These are phyloP conservation scores for Aspergillus phoenicis DNA, from an alignment of 2,329 filamentous ascomycete species.

Conservation along the genomic window DNA sequence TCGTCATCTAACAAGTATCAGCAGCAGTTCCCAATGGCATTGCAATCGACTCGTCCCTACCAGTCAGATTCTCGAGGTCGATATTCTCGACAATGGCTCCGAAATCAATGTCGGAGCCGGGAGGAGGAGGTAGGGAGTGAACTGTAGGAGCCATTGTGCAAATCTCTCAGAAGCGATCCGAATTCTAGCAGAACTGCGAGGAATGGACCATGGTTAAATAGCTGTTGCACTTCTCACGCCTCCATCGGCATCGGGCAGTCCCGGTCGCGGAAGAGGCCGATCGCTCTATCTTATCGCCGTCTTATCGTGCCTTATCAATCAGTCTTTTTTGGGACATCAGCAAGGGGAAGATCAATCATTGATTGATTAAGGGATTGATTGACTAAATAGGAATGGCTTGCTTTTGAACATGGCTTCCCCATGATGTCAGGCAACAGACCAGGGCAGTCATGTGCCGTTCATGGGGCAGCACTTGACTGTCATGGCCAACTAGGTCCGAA, in stretches of 20 bases:
- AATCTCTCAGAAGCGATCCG: background rate
- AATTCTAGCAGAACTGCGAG: background rate
- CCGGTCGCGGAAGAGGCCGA: background rate
- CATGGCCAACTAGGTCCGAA: background rate
- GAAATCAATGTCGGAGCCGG: constrained; percentile 55
- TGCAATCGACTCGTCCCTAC: constrained; percentile 49
- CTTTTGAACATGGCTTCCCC: too few species aligned
- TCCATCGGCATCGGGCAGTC: constrained; percentile 1
- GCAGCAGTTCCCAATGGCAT: background rate
- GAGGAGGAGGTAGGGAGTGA: constrained; percentile 26
- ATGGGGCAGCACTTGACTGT: background rate
- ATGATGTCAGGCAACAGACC: too few species aligned
- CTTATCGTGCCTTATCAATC: background rate
- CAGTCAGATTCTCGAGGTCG: constrained; percentile 64
- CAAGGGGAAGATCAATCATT: background rate
- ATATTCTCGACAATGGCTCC: constrained; percentile 62
- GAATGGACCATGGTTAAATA: background rate
- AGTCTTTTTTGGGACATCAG: background rate
- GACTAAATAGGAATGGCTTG: too few species aligned
- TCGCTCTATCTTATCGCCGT: background rate
- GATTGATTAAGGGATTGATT: too few species aligned
- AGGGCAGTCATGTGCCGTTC: background rate
- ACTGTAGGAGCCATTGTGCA: constrained; percentile 20
- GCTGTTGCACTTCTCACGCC: background rate
- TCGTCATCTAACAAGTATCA: constrained; percentile 56